phyloP scores from a whole-genome alignment of 2,329 filamentous ascomycete species.

The Bipolaris victoriae region DNA sequence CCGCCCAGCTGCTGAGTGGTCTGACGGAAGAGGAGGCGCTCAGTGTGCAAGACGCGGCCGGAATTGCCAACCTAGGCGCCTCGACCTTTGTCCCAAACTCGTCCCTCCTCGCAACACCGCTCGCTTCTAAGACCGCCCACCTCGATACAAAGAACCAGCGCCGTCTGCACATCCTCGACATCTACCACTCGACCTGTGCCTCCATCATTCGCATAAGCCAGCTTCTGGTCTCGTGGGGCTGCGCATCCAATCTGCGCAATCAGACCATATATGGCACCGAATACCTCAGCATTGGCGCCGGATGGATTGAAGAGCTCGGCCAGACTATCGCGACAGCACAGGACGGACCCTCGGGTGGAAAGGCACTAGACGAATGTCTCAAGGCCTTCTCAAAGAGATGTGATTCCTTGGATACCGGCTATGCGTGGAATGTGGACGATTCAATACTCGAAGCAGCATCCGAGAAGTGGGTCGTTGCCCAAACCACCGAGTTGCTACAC shows the following conservation, averaged over 20 bases:
- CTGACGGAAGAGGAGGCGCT: conserved; percentile 79
- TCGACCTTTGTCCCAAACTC: conserved; percentile 54
- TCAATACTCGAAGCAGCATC: conserved; percentile 63
- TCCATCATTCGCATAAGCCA: conserved; percentile 53
- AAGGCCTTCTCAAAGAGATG: conserved; percentile 57
- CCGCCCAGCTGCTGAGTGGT: conserved; percentile 71
- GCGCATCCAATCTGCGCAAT: conserved; percentile 35
- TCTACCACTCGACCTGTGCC: conserved; percentile 74
- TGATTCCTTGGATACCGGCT: conserved; percentile 50
- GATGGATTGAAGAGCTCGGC: conserved; percentile 44
- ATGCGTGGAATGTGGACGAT: conserved; percentile 56
- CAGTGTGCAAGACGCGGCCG: conserved; percentile 76
- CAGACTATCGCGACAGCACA: conserved; percentile 37
- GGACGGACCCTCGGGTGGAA: conserved; percentile 35
- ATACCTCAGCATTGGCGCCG: conserved; percentile 39
- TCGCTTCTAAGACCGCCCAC: conserved; percentile 25
- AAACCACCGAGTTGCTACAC: conserved; percentile 74
- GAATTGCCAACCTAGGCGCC: conserved; percentile 65
- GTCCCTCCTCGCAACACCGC: conserved; percentile 49
- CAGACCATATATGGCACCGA: conserved; percentile 36
- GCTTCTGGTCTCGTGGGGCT: conserved; percentile 44
- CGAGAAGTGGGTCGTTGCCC: conserved; percentile 66
- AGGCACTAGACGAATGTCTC: conserved; percentile 51
- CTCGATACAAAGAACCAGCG: conserved; percentile 69
- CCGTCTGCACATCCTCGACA: conserved; percentile 70